Evolutionary conservation across 208 protist species (phyloP), one percentile per base, ranked within the genome.

Genomic region (Zelonia costaricensis): DNA sequence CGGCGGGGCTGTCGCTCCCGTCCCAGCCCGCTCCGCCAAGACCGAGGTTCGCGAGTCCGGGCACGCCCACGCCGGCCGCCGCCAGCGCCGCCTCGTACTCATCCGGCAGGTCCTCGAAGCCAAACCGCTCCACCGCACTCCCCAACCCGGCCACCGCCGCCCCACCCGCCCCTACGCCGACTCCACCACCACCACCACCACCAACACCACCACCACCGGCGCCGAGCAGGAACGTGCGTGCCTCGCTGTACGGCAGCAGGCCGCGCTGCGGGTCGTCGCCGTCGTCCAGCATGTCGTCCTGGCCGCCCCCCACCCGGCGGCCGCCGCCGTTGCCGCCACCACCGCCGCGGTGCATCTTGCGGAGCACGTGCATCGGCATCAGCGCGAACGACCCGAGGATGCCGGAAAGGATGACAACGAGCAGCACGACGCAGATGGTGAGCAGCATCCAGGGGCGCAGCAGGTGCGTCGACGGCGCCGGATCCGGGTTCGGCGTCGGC

Each of bases 31-130:
- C 45, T 13, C 31, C 45, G 33, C 33, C 33, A 10, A 38, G 33
- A 13, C 33, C 33, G 3, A 61, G 18, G 8, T 31, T 38, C 40
- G 43, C 36, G 8, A 51, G 18, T 4, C 20, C 43, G 0, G 42
- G 7, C 33, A 10, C 23, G 22, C 23, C 35, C 0, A 62, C 35
- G 1, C 57, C 43, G 2, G 59, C 46, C 27, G 48, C 59, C 16
- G 13, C 38, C 49, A 65, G 48, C 49, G 49, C 59, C n/a, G 57
- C 35, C 40, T 62, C 57, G 35, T 62, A 62, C 57, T 62, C 57
- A 6, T 53, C 57, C 2, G 33, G 57, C 1, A 62, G 16, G 18
- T 62, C 45, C 1, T 62, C 57, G 15, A 52, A 3, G 2, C 6
- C n/a, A n/a, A n/a, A n/a, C n/a, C n/a, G n/a, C n/a, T n/a, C n/a